Evolutionary conservation across 768 basidiomycete species (phyloP), one percentile per base, ranked within the genome.

Genomic region (Trametes gibbosa): DNA sequence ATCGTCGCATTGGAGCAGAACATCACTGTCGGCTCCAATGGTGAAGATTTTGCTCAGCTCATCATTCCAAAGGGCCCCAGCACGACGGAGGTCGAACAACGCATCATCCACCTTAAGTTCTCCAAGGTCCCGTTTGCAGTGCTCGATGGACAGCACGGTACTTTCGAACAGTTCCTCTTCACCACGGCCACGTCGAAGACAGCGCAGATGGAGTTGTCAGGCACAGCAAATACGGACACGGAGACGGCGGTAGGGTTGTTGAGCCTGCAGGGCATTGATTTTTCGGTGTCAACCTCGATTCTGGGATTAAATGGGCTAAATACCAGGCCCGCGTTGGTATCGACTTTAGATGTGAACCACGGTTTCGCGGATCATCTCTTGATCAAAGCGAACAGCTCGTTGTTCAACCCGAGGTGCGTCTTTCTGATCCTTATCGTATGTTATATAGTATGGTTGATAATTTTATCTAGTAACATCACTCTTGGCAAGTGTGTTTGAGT

Each of bases 331-430:
- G 80, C 82, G 2, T 76, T 75, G 3, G 79, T 90, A 14, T 75
- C 74, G 40, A 75, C 80, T 62, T 72, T 90, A 50, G 86, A 89
- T 61, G 86, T 89, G 27, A 81, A 79, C 40, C 86, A 84, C 52
- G 88, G 88, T 7, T 89, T 81, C 73, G 58, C 81, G 0, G 79
- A 85, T 65, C 84, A 78, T 68, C 75, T 90, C n/a, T 76, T 89
- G 50, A 89, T 90, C 73, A 87, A 79, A 65, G 82, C 83, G 13
- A 74, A 81, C 42, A 82, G 83, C 19, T 74, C 76, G 1, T 71
- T 89, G 23, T 86, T 81, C 68, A 89, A 89, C 58, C 87, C 88
- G 13, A 87, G 50, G 50, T 50, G 14, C 16, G 48, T 34, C 32
- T 16, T 29, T 5, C 4, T 9, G 25, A 21, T 3, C n/a, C n/a